Base-by-base conservation (phyloP, 2,329 filamentous ascomycete genomes). In the Neonectria neomacrospora region DNA sequence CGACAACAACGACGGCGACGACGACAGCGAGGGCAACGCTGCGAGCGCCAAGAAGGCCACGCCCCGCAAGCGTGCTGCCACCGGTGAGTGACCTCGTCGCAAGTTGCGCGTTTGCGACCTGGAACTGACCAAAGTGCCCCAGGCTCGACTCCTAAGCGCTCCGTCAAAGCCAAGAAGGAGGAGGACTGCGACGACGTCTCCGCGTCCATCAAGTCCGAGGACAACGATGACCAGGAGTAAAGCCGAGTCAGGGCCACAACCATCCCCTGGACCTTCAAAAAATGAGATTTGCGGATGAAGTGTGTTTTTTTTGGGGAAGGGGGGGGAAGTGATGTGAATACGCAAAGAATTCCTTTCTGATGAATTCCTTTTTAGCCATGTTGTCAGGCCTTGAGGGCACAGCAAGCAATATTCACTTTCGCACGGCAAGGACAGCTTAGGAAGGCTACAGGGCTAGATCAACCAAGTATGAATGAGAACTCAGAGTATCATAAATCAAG, bases 11-110 rank as follows among this genome's bases (percentile, higher is more conserved):
- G 64, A 63, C 0, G 64, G 64, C 0, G 65, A 61, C 2, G 51
- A 64, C 1, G 60, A 63, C 23, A 61, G 63, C 0, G 61, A 68
- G 3, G 58, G 20, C 44, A 32, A 22, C 3, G 37, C 23, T 9
- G 52, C 34, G 5, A 59, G 20, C 4, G 11, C 48, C 32, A 71
- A 69, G 54, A 70, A 68, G 42, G 26, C 58, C 2, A 63, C 60
- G 0, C 57, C 67, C 4, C 65, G 67, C 11, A 73, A 73, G 64
- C 70, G 71, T 11, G 52, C 54, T n/a, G 51, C 39, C 12, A 44
- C 58, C 6, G 54, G 65, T 72, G 62, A 65, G 34, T 26, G 23
- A 2, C 50, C 10, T 26, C 32, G 6, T 23, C 14, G 8, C 9
- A 20, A 53, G 20, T 2, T 2, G 9, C n/a, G n/a, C 45, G 23